Evolutionary conservation across 108 stramenopile genomes (phyloP), one percentile per base, ranked within the genome.

Genomic region (Cylindrotheca closterium): DNA sequence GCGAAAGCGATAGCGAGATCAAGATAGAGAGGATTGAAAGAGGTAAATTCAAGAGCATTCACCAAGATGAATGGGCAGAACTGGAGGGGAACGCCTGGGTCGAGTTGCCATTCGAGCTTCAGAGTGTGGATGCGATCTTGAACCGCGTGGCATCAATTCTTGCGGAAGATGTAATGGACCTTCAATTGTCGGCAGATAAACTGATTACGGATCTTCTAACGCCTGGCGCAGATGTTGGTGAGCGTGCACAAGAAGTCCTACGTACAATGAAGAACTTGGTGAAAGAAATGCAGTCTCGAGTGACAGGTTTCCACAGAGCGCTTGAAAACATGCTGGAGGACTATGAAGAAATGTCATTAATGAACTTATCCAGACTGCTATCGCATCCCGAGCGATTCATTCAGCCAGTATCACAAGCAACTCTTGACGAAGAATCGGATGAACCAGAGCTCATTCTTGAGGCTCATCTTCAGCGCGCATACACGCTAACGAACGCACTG

Each of bases 391-490:
- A 91, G 60, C 69, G 86, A 15, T 95, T 92, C 62, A 60, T 95
- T 7, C 86, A 92, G 47, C 94, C 94, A 8, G 91, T 95, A 0
- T 61, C 87, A 7, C 55, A 61, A 29, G 80, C 83, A 57, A 67
- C 91, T 18, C 63, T 95, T 29, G 75, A 89, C 47, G 91, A 92
- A 67, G 91, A 92, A 73, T 83, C 86, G 22, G 94, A 95, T 59
- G 94, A 95, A 65, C 89, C 91, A 1, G 94, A 95, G 60, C 61
- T 92, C 21, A 86, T 95, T 8, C 53, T 95, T 58, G 94, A 95
- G 63, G 79, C 88, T 12, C 81, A 91, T 55, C 51, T 91, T 34
- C 91, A 95, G 74, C 85, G 80, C 23, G 81, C 80, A 17, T 60
- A 80, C 51, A 83, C 83, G 30, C 47, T 71, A 4, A 77, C 76